These are phyloP conservation scores for Acorus gramineus DNA, from an alignment of 106 monocot species.

Conservation along the genomic window DNA sequence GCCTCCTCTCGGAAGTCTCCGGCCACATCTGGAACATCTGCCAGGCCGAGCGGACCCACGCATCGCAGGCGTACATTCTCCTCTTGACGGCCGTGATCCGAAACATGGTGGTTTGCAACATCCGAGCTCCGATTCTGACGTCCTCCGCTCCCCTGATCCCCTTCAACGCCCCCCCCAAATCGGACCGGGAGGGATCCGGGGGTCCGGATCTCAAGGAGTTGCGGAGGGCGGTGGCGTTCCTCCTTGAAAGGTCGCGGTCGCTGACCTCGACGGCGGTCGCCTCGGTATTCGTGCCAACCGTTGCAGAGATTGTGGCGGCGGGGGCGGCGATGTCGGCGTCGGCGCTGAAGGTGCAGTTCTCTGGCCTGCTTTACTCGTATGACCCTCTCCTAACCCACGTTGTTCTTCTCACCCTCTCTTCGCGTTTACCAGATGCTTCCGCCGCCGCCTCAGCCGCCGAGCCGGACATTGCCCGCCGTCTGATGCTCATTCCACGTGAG, in stretches of 20 bases:
- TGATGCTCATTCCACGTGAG: constrained; percentile 51
- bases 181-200: background rate
- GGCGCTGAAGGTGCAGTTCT: constrained; percentile 92
- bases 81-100: constrained; percentile 47
- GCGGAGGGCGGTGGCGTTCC: constrained; percentile 48
- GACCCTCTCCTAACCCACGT: constrained; percentile 68
- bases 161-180: constrained; percentile 38
- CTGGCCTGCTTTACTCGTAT: constrained; percentile 68
- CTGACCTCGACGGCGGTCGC: constrained; percentile 42
- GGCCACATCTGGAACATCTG: constrained; percentile 75
- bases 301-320: constrained; percentile 37
- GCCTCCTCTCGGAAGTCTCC: constrained; percentile 50
- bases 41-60: constrained; percentile 72
- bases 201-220: constrained; percentile 63
- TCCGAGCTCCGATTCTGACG: constrained; percentile 25
- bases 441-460: constrained; percentile 53
- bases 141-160: constrained; percentile 44
- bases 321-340: constrained; percentile 51
- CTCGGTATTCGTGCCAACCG: background rate
- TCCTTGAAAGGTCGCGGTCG: constrained; percentile 48
- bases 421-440: constrained; percentile 72
- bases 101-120: constrained; percentile 21
- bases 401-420: constrained; percentile 54
- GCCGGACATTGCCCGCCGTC: constrained; percentile 42
- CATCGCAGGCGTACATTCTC: constrained; percentile 65